Evolutionary conservation across 2,329 filamentous ascomycete genomes (phyloP).

Genomic region (Phaeoacremonium minimum): DNA sequence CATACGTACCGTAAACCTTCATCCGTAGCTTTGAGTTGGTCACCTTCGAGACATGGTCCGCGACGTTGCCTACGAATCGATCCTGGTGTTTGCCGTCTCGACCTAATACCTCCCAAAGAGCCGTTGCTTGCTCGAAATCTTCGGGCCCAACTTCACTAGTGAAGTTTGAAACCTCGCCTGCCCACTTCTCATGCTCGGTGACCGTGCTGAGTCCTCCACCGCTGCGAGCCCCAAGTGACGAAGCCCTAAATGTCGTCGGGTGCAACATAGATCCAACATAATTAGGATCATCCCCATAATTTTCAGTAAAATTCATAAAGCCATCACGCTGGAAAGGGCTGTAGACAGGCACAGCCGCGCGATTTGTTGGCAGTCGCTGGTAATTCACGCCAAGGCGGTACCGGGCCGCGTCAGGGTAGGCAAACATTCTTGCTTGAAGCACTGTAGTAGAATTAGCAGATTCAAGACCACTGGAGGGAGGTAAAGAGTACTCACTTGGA

Average conservation of each 20-base stretch:
- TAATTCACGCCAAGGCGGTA: constrained; percentile 57
- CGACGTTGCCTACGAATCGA: constrained; percentile 21
- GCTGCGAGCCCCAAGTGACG: neutral
- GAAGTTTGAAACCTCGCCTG: constrained; percentile 6
- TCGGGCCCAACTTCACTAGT: constrained; percentile 2
- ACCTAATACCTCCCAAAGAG: constrained; percentile 17
- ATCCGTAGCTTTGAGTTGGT: constrained; percentile 15
- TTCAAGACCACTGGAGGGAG: neutral
- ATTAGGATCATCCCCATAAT: constrained; percentile 39
- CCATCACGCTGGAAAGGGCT: constrained; percentile 35
- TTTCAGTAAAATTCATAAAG: constrained; percentile 25
- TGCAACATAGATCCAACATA: constrained; percentile 19
- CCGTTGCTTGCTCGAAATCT: constrained; percentile 9
- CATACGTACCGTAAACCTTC: constrained; percentile 16
- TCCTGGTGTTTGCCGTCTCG: constrained; percentile 25
- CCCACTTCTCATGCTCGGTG: constrained; percentile 10
- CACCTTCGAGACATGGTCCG: constrained; percentile 13
- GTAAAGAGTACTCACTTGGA: constrained; percentile 20
- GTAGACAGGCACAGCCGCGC: constrained; percentile 25
- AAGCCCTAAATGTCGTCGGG: constrained; percentile 3
- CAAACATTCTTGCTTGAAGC: constrained; percentile 49
- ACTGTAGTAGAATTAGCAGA: constrained; percentile 21
- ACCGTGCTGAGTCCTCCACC: neutral
- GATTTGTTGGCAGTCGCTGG: constrained; percentile 50
- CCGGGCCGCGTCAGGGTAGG: constrained; percentile 51